Evolutionary conservation across 2,329 filamentous ascomycete genomes (phyloP).

Genomic region (Botryotinia globosa): DNA sequence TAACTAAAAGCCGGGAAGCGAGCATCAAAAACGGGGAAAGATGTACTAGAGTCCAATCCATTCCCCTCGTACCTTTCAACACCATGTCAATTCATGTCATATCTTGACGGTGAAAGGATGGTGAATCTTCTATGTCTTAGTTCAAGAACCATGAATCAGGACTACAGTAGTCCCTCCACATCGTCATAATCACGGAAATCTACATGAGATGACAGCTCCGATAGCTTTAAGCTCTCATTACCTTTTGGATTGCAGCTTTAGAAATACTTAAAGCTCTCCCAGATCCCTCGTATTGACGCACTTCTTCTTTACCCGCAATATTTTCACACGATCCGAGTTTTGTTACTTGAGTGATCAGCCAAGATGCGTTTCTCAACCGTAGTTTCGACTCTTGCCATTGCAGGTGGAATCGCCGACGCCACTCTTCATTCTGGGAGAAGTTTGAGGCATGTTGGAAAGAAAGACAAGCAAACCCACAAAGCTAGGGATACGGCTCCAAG

Average conservation of each 20-base stretch:
- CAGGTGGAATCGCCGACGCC: conserved; percentile 18
- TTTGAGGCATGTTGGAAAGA: conserved; percentile 18
- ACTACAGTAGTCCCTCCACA: conserved; percentile 3
- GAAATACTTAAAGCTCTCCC: conserved; percentile 12
- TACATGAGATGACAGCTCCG: conserved; percentile 9
- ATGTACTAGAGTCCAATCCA: neutral
- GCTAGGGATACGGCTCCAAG: neutral
- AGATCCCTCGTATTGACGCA: neutral
- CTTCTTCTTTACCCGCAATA: neutral
- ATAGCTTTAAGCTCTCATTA: neutral
- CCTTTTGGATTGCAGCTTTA: neutral
- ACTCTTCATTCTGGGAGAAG: conserved; percentile 17
- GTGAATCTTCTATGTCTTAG: neutral
- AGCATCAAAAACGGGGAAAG: conserved; percentile 10
- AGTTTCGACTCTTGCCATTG: conserved; percentile 19
- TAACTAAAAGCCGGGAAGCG: conserved; percentile 7
- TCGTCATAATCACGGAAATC: conserved; percentile 2
- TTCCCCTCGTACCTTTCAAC: neutral
- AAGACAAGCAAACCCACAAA: conserved; percentile 7
- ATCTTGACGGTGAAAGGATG: neutral
- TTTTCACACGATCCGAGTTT: conserved; percentile 11
- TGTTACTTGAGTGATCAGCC: conserved; percentile 2
- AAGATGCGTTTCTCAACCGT: conserved; percentile 22
- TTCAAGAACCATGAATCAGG: neutral
- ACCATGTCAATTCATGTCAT: neutral